These are phyloP conservation scores for Coniochaeta ligniaria DNA, from an alignment of 2,329 filamentous ascomycete genomes.

Conservation along the genomic window DNA sequence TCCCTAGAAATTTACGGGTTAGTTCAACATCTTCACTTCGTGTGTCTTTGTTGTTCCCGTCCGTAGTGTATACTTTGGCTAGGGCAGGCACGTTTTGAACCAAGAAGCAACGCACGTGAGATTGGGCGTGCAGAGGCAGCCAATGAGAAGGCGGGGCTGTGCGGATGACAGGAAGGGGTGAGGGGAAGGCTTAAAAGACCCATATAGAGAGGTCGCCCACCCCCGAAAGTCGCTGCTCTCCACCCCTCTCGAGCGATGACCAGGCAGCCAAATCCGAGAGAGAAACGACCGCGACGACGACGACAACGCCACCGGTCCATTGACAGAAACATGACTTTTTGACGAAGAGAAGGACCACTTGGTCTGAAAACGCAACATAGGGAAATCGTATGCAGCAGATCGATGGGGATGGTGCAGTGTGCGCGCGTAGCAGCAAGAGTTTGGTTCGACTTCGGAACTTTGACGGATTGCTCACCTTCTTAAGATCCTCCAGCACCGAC, in stretches of 20 bases:
- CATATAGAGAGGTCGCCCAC: slow-evolving; percentile 48
- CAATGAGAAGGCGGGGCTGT: slow-evolving; percentile 16
- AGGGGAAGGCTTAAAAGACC: slow-evolving; percentile 40
- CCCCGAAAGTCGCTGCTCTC: slow-evolving; percentile 27
- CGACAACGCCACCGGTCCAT: not conserved
- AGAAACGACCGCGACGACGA: not conserved
- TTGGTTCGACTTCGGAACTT: slow-evolving; percentile 5
- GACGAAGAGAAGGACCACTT: not conserved
- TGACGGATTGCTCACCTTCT: slow-evolving; percentile 58
- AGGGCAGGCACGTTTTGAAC: not conserved
- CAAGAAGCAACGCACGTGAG: slow-evolving; percentile 14
- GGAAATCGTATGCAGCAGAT: slow-evolving; percentile 11
- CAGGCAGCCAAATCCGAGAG: slow-evolving; percentile 5
- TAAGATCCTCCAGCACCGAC: slow-evolving; percentile 77
- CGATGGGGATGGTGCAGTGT: not conserved
- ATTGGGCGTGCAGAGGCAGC: slow-evolving; percentile 4
- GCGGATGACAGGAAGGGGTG: slow-evolving; percentile 7
- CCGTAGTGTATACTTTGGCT: not conserved
- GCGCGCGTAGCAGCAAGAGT: not conserved
- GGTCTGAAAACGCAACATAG: slow-evolving; percentile 2
- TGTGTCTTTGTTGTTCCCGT: not conserved
- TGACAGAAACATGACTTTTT: not conserved
- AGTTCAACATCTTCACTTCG: not conserved
- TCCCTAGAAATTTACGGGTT: slow-evolving; percentile 46
- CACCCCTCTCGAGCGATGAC: slow-evolving; percentile 23